Base-by-base conservation (phyloP, 2,329 filamentous ascomycete genomes). In the Phoma sp. region DNA sequence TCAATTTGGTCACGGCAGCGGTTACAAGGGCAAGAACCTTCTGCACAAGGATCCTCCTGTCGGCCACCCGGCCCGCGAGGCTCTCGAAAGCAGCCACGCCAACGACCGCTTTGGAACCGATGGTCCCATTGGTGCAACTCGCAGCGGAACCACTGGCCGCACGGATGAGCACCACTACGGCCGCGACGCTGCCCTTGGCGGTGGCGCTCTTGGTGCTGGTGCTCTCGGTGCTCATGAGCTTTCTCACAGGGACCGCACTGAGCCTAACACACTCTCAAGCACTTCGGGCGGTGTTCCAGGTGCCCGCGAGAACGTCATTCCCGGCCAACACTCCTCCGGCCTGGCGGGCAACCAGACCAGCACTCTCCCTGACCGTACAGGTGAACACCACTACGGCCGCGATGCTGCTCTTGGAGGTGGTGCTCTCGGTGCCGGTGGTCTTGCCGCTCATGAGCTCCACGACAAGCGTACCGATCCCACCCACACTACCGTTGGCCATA, bases 31-130 rank as follows among this genome's bases (percentile, higher is more conserved):
- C 15, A 70, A 70, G 33, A 70, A 76, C 50, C 73, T 67, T 19
- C 62, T 79, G 36, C 76, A 78, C 63, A 79, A 79, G 58, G 74
- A 77, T 22, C 76, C 76, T 9, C 76, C 76, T 6, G 61, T 64
- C 29, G 72, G 71, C 2, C 69, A 76, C 54, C 70, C 71, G 2
- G 71, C 69, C 7, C 54, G 65, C 6, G 69, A 74, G 17, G 59
- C 65, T 7, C 48, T 70, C 51, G 15, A 51, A 55, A 2, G 39
- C 55, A n/a, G 39, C 6, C 36, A 55, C 29, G 33, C 43, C 36
- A 39, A 49, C 46, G 58, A 59, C 17, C 56, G 44, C n/a, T 25
- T 54, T 35, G 50, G 50, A 17, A 24, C 25, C 3, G 50, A 58
- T 32, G 22, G 29, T 19, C 43, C 43, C 17, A 47, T 53, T 9